Conservation (phyloP, 139 green algal species). For the Desmodesmus armatus region DNA sequence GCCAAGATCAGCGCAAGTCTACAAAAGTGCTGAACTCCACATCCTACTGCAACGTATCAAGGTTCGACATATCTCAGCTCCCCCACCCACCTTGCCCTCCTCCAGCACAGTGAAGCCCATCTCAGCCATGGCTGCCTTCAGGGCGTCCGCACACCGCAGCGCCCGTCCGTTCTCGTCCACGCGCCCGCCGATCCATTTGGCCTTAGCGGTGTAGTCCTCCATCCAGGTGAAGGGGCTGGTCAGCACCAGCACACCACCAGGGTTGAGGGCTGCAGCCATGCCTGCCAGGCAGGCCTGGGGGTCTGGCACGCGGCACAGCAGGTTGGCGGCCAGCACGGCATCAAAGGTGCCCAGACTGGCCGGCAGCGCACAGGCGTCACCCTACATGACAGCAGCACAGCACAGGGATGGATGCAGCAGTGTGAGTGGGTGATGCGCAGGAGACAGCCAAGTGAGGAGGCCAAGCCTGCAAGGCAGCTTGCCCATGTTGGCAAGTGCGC, state of each 20-base stretch:
- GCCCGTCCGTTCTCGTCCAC: slow-evolving; percentile 30
- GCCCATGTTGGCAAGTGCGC: too few species aligned
- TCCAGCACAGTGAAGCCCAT: slow-evolving; percentile 38
- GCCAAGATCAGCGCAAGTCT: too few species aligned
- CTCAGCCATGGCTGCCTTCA: slow-evolving; percentile 46
- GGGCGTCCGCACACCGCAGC: slow-evolving; percentile 53
- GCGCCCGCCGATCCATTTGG: slow-evolving; percentile 42
- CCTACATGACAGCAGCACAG: slow-evolving; percentile 51
- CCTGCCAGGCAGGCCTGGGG: slow-evolving; percentile 63
- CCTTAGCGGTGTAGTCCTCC: slow-evolving; percentile 69
- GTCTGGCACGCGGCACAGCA: slow-evolving; percentile 80
- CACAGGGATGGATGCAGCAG: too few species aligned
- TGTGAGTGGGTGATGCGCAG: too few species aligned
- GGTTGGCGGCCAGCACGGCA: slow-evolving; percentile 77
- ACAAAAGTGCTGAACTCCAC: too few species aligned
- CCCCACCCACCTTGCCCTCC: slow-evolving; percentile 46
- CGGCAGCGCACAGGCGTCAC: slow-evolving; percentile 69
- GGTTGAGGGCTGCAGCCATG: slow-evolving; percentile 62
- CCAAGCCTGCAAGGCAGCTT: too few species aligned
- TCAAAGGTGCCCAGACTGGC: slow-evolving; percentile 68
- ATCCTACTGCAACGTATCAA: too few species aligned
- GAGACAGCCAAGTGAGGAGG: too few species aligned
- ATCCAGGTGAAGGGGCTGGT: slow-evolving; percentile 80
- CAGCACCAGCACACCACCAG: slow-evolving; percentile 74
- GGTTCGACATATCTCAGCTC: not conserved